Evolutionary conservation across 768 basidiomycete genomes (phyloP), one percentile per base, ranked within the genome.

Genomic region (Omphalotus guepiniiformis): DNA sequence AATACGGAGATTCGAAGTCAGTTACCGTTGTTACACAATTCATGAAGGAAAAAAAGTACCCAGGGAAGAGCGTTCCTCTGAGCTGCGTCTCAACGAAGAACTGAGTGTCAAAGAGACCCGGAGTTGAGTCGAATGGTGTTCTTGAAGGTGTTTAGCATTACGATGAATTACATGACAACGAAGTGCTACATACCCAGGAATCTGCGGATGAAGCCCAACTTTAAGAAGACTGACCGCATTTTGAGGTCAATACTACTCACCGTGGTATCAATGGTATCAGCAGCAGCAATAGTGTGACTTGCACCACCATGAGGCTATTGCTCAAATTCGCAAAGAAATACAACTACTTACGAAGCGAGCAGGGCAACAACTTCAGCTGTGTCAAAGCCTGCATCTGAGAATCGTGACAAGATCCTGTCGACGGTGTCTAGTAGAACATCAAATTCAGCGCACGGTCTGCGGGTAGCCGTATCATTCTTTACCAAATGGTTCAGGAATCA

Each of bases 51-150:
- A 6, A 35, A 15, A 27, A 50, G 53, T 40, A 68, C 69, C 69
- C 72, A 48, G 70, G 69, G 60, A 70, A 69, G 8, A 55, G 25
- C 9, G 67, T 72, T 6, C 75, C 72, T n/a, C 67, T 64, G 32
- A 78, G 67, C 49, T 67, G 67, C 5, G 68, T 66, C 49, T 77
- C 74, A 36, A 76, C 57, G 57, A 67, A 75, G 53, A 75, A 60
- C 54, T 76, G 73, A 12, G 67, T 69, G 51, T 76, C 74, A 36
- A 74, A 74, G 11, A 63, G 41, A 4, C 53, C 51, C 1, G 73
- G 75, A 3, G 74, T 75, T 1, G 72, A 69, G 56, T 77, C 74
- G 55, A 77, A 73, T 1, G 74, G 43, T 7, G 43, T 45, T n/a
- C n/a, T n/a, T n/a, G n/a, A n/a, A n/a, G n/a, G n/a, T n/a, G n/a